Evolutionary conservation across 257 asterid species (phyloP).

Genomic region (Plectranthus barbatus): DNA sequence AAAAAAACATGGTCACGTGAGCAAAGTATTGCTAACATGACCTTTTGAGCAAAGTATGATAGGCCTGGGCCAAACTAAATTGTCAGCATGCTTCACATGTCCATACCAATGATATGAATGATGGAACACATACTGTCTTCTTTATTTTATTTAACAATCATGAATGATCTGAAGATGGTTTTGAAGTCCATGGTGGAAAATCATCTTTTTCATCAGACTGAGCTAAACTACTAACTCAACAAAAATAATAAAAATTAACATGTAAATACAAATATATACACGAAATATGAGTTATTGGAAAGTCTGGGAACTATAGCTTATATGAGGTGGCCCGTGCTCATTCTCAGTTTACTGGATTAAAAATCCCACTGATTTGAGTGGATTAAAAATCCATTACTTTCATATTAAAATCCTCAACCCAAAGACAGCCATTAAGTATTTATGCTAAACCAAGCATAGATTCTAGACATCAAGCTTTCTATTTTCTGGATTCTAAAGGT

Average conservation of each 20-base stretch:
- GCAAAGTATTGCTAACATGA: no score
- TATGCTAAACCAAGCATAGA: not conserved
- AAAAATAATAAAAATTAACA: not conserved
- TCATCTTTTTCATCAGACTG: not conserved
- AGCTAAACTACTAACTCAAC: not conserved
- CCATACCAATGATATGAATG: not conserved
- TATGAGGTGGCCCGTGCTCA: not conserved
- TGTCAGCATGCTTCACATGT: not conserved
- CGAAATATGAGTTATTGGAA: not conserved
- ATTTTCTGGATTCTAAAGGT: not conserved
- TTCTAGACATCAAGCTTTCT: not conserved
- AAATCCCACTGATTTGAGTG: not conserved
- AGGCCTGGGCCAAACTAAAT: not conserved
- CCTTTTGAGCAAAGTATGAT: not conserved
- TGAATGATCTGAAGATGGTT: not conserved
- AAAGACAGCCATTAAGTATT: not conserved
- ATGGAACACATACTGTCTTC: not conserved
- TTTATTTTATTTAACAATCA: not conserved
- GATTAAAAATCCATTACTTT: not conserved
- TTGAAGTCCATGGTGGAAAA: not conserved
- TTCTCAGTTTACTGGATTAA: not conserved
- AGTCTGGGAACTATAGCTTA: not conserved
- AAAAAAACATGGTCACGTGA: no score
- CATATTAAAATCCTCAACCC: not conserved
- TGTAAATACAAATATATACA: not conserved